Evolutionary conservation across 2,329 filamentous ascomycete genomes (phyloP).

Genomic region (Cytospora paraplurivora): DNA sequence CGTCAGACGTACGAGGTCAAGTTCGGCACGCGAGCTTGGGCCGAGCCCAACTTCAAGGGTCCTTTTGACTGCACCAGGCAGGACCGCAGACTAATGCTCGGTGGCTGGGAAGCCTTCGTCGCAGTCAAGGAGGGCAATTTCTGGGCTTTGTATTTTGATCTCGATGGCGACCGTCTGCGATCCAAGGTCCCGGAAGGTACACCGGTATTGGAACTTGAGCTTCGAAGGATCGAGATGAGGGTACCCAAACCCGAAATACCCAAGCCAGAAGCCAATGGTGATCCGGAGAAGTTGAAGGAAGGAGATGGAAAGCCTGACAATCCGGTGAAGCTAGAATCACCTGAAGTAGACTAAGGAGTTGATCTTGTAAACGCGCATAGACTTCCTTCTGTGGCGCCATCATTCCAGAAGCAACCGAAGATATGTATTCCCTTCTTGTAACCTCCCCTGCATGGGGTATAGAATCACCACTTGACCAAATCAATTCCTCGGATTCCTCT

Average conservation of each 20-base stretch:
- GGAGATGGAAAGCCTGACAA: neutral
- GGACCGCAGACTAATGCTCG: constrained; percentile 52
- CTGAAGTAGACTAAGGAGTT: constrained; percentile 20
- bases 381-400: too few species aligned
- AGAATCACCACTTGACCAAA: too few species aligned
- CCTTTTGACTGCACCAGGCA: constrained; percentile 56
- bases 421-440: too few species aligned
- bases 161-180: constrained; percentile 47
- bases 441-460: too few species aligned
- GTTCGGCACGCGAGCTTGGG: constrained; percentile 47
- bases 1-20: constrained; percentile 48
- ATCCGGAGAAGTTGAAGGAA: neutral
- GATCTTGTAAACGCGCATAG: too few species aligned
- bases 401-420: too few species aligned
- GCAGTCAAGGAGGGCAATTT: constrained; percentile 49
- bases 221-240: constrained; percentile 52
- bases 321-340: constrained; percentile 21
- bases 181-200: constrained; percentile 50
- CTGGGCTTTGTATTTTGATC: constrained; percentile 53
- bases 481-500: too few species aligned
- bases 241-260: constrained; percentile 10
- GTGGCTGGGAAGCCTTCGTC: constrained; percentile 53
- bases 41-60: constrained; percentile 48
- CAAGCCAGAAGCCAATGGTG: neutral
- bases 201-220: constrained; percentile 57